Percentiles rank a stretch among this genome's conserved stretches.
These are phyloP conservation scores for Cercospora zeina DNA, from an alignment of 2,329 filamentous ascomycete genomes.

Conservation along the genomic window DNA sequence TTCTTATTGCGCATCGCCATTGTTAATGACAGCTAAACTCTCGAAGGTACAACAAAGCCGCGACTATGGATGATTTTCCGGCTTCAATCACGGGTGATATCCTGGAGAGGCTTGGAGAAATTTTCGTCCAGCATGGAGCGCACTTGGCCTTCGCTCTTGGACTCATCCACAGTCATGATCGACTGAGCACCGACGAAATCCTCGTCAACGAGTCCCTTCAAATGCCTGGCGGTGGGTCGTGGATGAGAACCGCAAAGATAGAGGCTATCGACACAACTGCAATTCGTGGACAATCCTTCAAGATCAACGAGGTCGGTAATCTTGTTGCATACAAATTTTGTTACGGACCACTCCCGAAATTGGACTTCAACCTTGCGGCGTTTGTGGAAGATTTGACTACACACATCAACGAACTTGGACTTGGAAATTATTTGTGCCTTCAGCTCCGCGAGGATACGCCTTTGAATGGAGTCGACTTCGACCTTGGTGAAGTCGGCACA, in stretches of 20 bases:
- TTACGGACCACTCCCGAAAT: not conserved
- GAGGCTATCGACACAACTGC: too few relatives aligned
- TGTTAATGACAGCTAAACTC: conserved; percentile 2
- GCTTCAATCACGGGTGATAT: not conserved
- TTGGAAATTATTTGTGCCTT: not conserved
- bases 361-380: not conserved
- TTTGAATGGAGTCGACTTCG: not conserved
- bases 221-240: conserved; percentile 6
- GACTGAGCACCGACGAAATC: conserved; percentile 5
- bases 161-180: conserved; percentile 5
- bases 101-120: not conserved
- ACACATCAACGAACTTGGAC: not conserved
- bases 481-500: not conserved
- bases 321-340: not conserved
- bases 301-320: not conserved
- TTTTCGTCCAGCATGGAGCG: too few relatives aligned
- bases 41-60: not conserved
- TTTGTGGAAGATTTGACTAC: not conserved
- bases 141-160: not conserved
- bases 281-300: too few relatives aligned
- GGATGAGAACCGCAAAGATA: not conserved
- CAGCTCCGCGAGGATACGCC: not conserved
- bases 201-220: conserved; percentile 6
- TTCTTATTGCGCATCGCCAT: conserved; percentile 5
- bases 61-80: too few relatives aligned